A percentile compares a stretch with the other conserved stretches of the same genome.
Evolutionary conservation across 139 green algal genomes (phyloP).

Genomic region (Pseudopediastrum boryanum): DNA sequence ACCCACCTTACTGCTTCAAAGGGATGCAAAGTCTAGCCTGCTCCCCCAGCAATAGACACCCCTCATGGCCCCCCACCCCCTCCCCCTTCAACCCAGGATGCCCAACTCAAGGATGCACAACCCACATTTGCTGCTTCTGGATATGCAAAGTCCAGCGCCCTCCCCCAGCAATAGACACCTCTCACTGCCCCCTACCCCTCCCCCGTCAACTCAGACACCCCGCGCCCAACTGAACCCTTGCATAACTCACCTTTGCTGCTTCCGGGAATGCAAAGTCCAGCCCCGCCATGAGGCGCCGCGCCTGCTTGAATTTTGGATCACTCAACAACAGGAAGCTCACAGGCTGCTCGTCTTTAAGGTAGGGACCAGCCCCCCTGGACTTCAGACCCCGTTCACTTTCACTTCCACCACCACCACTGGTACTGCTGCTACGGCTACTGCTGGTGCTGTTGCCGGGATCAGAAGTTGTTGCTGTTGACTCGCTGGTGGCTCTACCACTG

Average conservation of each 20-base stretch:
- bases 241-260: conserved; percentile 25
- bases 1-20: too few species aligned
- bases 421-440: conserved; percentile 10
- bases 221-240: too few species aligned
- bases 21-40: too few species aligned
- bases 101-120: too few species aligned
- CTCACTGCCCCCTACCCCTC: too few species aligned
- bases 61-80: too few species aligned
- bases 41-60: too few species aligned
- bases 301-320: conserved; percentile 35
- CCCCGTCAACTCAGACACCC: too few species aligned
- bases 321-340: conserved; percentile 34
- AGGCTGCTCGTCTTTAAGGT: conserved; percentile 1
- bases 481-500: not conserved
- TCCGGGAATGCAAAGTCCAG: conserved; percentile 39
- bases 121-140: too few species aligned
- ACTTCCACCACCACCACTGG: not conserved
- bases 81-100: too few species aligned
- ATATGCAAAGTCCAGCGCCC: too few species aligned
- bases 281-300: conserved; percentile 26
- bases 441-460: not conserved
- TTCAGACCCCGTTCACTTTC: not conserved
- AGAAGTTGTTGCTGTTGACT: not conserved
- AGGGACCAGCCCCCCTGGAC: not conserved
- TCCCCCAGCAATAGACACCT: too few species aligned